These are phyloP conservation scores for Passiflora organensis DNA, from an alignment of 345 rosid genomes.

Conservation along the genomic window DNA sequence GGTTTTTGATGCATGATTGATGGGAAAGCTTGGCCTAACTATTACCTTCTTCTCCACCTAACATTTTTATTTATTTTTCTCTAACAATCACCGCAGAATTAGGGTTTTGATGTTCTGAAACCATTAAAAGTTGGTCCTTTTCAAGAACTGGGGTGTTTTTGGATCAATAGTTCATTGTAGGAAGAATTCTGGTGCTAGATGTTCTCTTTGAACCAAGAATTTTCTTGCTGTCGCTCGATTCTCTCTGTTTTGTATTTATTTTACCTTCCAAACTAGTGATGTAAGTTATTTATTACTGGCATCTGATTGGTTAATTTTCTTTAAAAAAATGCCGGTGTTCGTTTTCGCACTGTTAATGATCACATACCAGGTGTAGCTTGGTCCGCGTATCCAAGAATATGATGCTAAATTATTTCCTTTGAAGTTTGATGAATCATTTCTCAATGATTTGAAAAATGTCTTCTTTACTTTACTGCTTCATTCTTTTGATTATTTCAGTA, in stretches of 20 bases:
- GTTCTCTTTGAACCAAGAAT: not conserved
- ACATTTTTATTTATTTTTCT: slow-evolving; percentile 3
- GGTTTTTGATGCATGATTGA: slow-evolving; percentile 15
- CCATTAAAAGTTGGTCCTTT: not conserved
- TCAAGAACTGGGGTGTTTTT: not conserved
- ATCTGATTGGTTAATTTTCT: not conserved
- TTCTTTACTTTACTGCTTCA: too few relatives aligned
- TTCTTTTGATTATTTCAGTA: too few relatives aligned
- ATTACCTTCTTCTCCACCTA: slow-evolving; percentile 5
- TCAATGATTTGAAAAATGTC: too few relatives aligned
- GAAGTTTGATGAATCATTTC: too few relatives aligned
- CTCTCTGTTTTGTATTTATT: slow-evolving; percentile 1
- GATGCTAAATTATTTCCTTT: too few relatives aligned
- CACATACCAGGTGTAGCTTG: too few relatives aligned
- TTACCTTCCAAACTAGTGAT: not conserved
- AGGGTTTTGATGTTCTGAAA: slow-evolving; percentile 5
- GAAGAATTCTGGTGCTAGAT: not conserved
- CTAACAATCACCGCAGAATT: not conserved
- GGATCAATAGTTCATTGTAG: slow-evolving; percentile 1
- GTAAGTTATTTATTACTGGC: not conserved
- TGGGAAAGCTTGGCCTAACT: slow-evolving; percentile 10
- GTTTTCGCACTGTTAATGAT: too few relatives aligned
- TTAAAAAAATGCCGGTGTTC: not conserved
- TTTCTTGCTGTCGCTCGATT: not conserved
- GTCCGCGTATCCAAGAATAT: too few relatives aligned